Conservation (phyloP, 2,329 filamentous ascomycete genomes). For the Fusarium sp. region DNA sequence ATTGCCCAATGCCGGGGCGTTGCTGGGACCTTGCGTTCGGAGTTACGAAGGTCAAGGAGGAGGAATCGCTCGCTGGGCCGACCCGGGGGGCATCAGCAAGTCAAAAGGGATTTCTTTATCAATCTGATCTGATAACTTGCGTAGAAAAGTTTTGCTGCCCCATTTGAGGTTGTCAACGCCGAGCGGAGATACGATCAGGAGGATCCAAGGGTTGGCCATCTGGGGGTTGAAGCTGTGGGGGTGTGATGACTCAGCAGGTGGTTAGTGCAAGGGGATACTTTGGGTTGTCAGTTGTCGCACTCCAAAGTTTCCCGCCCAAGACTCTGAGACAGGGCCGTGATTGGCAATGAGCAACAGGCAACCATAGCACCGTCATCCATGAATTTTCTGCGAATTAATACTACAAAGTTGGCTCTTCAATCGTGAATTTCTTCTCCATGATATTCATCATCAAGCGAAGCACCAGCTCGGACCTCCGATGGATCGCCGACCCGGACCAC, state of each 20-base stretch:
- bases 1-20: slow-evolving; percentile 34
- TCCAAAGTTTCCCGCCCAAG: background rate
- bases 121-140: slow-evolving; percentile 55
- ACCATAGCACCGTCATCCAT: background rate
- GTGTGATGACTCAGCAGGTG: background rate
- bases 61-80: slow-evolving; percentile 31
- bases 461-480: slow-evolving; percentile 14
- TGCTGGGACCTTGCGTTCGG: slow-evolving; percentile 44
- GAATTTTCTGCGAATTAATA: background rate
- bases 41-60: slow-evolving; percentile 48
- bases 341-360: background rate
- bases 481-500: background rate
- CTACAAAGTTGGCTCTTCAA: background rate
- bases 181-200: slow-evolving; percentile 50
- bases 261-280: background rate
- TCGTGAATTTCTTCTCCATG: background rate
- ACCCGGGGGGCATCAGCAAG: slow-evolving; percentile 45
- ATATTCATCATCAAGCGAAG: background rate
- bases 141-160: slow-evolving; percentile 42
- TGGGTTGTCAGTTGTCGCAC: background rate
- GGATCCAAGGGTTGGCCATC: background rate
- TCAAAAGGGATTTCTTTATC: slow-evolving; percentile 51
- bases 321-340: background rate
- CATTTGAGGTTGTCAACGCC: slow-evolving; percentile 36
- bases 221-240: slow-evolving; percentile 1